These are phyloP conservation scores for Halenospora varia DNA, from an alignment of 495 filamentous ascomycete species.

Conservation along the genomic window DNA sequence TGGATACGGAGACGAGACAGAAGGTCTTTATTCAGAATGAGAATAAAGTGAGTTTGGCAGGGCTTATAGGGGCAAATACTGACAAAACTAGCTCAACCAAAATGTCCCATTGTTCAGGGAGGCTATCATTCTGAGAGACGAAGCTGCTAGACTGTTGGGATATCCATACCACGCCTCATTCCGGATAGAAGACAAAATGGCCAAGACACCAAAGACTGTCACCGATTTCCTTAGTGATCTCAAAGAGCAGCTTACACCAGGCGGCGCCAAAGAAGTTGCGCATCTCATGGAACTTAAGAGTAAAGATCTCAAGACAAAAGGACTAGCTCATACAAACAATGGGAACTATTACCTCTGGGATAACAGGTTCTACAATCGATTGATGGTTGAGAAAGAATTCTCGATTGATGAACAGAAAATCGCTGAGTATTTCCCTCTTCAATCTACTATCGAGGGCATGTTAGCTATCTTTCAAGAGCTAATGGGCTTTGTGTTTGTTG, in stretches of 20 bases:
- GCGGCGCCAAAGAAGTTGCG: slow-evolving; percentile 72
- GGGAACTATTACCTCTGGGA: slow-evolving; percentile 66
- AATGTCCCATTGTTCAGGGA: slow-evolving; percentile 87
- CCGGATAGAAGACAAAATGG: slow-evolving; percentile 95
- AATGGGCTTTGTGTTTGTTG: slow-evolving; percentile 87
- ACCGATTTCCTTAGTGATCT: slow-evolving; percentile 81
- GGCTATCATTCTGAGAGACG: slow-evolving; percentile 82
- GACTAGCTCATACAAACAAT: slow-evolving; percentile 57
- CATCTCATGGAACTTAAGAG: slow-evolving; percentile 76
- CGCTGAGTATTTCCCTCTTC: slow-evolving; percentile 90
- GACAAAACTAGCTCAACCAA: slow-evolving; percentile 55
- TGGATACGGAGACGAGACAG: slow-evolving; percentile 49
- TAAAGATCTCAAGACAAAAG: slow-evolving; percentile 57
- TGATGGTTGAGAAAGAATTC: slow-evolving; percentile 91
- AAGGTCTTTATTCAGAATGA: slow-evolving; percentile 55
- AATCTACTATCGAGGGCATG: slow-evolving; percentile 83
- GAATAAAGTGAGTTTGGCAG: slow-evolving; percentile 41
- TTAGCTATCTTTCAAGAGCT: slow-evolving; percentile 90
- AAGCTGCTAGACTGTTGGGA: slow-evolving; percentile 84
- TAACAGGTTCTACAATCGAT: slow-evolving; percentile 70
- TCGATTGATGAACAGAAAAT: slow-evolving; percentile 84
- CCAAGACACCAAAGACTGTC: slow-evolving; percentile 84
- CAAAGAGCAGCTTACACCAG: slow-evolving; percentile 65
- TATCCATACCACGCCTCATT: slow-evolving; percentile 92
- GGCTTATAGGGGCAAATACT: background rate